phyloP scores from a whole-genome alignment of 208 protist species.

The Crithidia thermophila region DNA sequence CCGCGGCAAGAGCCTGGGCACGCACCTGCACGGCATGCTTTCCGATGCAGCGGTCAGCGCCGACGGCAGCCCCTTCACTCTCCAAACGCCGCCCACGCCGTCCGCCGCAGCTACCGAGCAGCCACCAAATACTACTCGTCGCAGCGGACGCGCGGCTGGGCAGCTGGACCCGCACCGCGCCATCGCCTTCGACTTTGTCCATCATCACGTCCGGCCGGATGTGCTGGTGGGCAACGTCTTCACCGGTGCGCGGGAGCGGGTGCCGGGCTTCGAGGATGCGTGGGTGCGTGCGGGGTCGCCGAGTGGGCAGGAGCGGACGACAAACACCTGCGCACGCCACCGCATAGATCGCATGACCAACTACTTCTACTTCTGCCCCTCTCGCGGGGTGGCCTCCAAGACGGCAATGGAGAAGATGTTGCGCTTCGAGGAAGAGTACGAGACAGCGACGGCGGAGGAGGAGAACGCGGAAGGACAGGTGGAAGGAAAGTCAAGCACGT shows the following conservation, averaged over 20 bases:
- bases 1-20: constrained; percentile 74
- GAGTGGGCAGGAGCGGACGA: constrained; percentile 66
- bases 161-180: constrained; percentile 67
- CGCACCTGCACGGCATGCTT: constrained; percentile 35
- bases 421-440: background rate
- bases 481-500: background rate
- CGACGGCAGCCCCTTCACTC: constrained; percentile 71
- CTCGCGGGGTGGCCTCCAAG: constrained; percentile 15
- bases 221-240: constrained; percentile 73
- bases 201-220: constrained; percentile 57
- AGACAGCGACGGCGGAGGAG: too few relatives aligned
- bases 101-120: constrained; percentile 5
- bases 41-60: constrained; percentile 53
- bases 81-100: constrained; percentile 21
- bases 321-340: constrained; percentile 66
- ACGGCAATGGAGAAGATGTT: constrained; percentile 7
- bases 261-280: constrained; percentile 66
- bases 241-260: constrained; percentile 44
- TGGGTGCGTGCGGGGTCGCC: constrained; percentile 72
- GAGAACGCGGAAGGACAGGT: background rate
- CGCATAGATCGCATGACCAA: constrained; percentile 57
- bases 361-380: constrained; percentile 74
- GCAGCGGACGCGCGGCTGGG: constrained; percentile 7
- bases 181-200: constrained; percentile 58
- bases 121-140: too few relatives aligned